These are phyloP conservation scores for Cephalotrichum gorgonifer DNA, from an alignment of 2,329 filamentous ascomycete species.

Conservation along the genomic window DNA sequence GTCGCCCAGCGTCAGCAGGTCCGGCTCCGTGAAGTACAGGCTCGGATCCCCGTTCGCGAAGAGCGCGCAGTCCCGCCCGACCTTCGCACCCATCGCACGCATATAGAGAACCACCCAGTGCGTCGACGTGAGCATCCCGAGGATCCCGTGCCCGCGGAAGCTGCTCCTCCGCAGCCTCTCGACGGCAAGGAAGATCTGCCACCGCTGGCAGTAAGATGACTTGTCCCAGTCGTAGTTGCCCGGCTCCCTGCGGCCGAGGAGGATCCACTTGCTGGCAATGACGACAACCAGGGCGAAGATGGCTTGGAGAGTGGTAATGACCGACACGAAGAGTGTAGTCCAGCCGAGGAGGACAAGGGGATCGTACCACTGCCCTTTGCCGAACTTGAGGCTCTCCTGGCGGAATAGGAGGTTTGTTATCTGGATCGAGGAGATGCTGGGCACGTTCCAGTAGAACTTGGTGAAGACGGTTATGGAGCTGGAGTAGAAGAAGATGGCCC, in stretches of 20 bases:
- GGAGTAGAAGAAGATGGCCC: constrained; percentile 39
- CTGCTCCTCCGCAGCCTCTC: constrained; percentile 39
- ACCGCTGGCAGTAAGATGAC: constrained; percentile 44
- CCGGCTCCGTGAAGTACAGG: constrained; percentile 47
- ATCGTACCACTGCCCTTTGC: constrained; percentile 15
- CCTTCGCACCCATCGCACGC: constrained; percentile 38
- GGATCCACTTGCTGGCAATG: constrained; percentile 37
- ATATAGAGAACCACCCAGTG: constrained; percentile 43
- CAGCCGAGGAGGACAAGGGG: constrained; percentile 27
- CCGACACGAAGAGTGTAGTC: constrained; percentile 26
- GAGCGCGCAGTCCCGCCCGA: constrained; percentile 43
- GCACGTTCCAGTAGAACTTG: constrained; percentile 39
- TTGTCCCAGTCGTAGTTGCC: constrained; percentile 50
- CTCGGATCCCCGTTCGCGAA: constrained; percentile 42
- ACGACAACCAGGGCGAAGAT: constrained; percentile 28
- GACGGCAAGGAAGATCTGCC: constrained; percentile 42
- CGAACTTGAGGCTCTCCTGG: constrained; percentile 10
- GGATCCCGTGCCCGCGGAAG: constrained; percentile 37
- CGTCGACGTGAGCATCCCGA: constrained; percentile 42
- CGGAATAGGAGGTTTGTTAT: constrained; percentile 25
- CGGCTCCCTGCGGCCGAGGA: constrained; percentile 37
- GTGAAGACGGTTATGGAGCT: constrained; percentile 32
- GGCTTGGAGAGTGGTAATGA: constrained; percentile 31
- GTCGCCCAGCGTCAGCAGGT: constrained; percentile 41
- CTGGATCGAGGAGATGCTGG: constrained; percentile 36